Base-by-base conservation (phyloP, 2,329 filamentous ascomycete genomes). In the Dothideomycetes sp. region DNA sequence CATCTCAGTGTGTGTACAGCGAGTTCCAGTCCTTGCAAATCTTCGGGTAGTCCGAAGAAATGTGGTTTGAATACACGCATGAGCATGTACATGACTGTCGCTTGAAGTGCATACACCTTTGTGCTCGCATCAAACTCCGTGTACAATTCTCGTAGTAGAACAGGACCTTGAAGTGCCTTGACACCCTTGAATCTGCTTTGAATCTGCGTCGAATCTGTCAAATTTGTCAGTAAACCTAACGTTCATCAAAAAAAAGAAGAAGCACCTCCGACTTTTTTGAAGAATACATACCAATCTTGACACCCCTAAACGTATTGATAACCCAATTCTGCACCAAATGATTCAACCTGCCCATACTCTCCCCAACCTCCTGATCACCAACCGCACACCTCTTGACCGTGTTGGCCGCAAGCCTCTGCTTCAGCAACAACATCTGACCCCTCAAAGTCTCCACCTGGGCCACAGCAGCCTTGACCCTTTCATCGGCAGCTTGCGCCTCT, bases 251-350 rank as follows among this genome's bases (percentile, higher is more conserved):
- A 12, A 11, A 19, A 13, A 20, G 20, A 15, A 12, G n/a, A n/a
- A n/a, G n/a, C n/a, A n/a, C n/a, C n/a, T n/a, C n/a, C n/a, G n/a
- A n/a, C n/a, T n/a, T n/a, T n/a, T 19, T 13, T 13, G 3, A 7
- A 4, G 17, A 17, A 27, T 50, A 20, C 40, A 29, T 56, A 59
- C 59, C 52, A 37, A 81, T 60, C 60, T 71, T 81, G 10, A 72
- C 68, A 47, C 73, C 74, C 37, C 81, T 69, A 49, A 82, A 85
- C 54, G 82, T 74, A 18, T 74, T 71, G 50, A 85, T 77, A 3
- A 80, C 74, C 81, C 81, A 86, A 51, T 85, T 84, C 61, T 84
- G 80, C 50, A 84, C 60, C 17, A 79, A 74, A 51, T 84, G 80
- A 15, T 74, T 74, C 33, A 85, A 57, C 70, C 66, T 39, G 23